Evolutionary conservation across 78 protist genomes (phyloP).

Genomic region (Anaeramoeba flamelloides): DNA sequence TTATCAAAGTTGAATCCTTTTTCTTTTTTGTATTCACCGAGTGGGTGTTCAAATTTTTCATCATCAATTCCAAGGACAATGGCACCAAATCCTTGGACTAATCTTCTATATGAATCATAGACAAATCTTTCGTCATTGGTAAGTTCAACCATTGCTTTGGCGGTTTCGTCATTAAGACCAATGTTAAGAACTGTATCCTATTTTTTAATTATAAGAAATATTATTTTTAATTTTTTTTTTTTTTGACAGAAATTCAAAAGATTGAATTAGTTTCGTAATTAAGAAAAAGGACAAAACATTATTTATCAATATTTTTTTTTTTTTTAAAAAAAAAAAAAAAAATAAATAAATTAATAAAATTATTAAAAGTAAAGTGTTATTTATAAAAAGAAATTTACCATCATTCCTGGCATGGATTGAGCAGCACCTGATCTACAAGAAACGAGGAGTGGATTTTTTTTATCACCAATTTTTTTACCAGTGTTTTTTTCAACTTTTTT

Average conservation of each 20-base stretch:
- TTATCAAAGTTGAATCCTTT: constrained; percentile 1
- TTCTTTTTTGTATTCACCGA: constrained; percentile 18
- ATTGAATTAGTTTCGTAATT: too few relatives aligned
- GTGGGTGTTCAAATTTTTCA: constrained; percentile 26
- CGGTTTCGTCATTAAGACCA: constrained; percentile 37
- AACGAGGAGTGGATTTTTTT: constrained; percentile 41
- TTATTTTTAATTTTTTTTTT: too few relatives aligned
- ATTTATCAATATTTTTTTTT: too few relatives aligned
- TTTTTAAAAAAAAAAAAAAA: too few relatives aligned
- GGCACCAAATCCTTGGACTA: constrained; percentile 48
- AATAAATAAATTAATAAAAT: too few relatives aligned
- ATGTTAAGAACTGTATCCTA: constrained; percentile 69
- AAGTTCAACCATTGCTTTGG: constrained; percentile 14
- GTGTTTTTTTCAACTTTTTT: constrained; percentile 20
- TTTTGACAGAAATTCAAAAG: too few relatives aligned
- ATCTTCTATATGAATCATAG: constrained; percentile 51
- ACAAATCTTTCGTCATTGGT: constrained; percentile 39
- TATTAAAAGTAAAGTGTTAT: too few relatives aligned
- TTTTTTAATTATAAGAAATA: too few relatives aligned
- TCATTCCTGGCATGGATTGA: constrained; percentile 33
- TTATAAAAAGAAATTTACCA: too few relatives aligned
- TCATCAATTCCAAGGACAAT: constrained; percentile 30
- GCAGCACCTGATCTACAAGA: constrained; percentile 53
- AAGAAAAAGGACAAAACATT: too few relatives aligned
- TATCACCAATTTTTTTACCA: constrained; percentile 31